phyloP scores from a whole-genome alignment of 164 flowering plant genomes.

The Vitis rupestris region DNA sequence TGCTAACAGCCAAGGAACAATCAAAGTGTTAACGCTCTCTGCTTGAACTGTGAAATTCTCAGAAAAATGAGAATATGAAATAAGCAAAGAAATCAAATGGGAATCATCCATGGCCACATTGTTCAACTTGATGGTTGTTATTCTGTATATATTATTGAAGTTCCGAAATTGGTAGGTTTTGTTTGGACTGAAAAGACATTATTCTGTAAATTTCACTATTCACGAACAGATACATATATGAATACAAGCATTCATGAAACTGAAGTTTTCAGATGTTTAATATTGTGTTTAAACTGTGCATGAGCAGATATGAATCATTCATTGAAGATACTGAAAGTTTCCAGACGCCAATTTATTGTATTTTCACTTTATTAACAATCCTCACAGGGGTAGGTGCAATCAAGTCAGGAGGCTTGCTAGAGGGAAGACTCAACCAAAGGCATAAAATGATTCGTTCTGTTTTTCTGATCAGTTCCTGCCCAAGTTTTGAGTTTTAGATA shows the following conservation, averaged over 20 bases:
- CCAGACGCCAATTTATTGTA: too few species aligned
- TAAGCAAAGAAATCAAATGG: not conserved
- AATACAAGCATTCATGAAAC: not conserved
- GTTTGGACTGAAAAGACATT: too few species aligned
- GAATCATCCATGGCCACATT: not conserved
- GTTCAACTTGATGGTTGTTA: not conserved
- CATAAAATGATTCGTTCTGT: too few species aligned
- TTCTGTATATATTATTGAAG: not conserved
- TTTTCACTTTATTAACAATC: too few species aligned
- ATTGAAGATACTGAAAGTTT: too few species aligned
- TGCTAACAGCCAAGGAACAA: conserved; percentile 95
- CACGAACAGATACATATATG: not conserved
- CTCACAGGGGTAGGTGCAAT: too few species aligned
- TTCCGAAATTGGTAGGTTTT: too few species aligned
- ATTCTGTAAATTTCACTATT: not conserved
- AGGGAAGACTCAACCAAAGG: too few species aligned
- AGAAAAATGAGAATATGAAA: not conserved
- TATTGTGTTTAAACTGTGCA: not conserved
- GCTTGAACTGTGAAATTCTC: conserved; percentile 32
- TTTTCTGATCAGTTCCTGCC: too few species aligned
- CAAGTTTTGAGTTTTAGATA: too few species aligned
- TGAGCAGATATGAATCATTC: not conserved
- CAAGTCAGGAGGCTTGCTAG: too few species aligned
- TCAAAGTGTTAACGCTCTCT: conserved; percentile 87
- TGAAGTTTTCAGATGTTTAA: not conserved